Evolutionary conservation across 129 eudicot genomes (phyloP).

Genomic region (Flaveria trinervia): DNA sequence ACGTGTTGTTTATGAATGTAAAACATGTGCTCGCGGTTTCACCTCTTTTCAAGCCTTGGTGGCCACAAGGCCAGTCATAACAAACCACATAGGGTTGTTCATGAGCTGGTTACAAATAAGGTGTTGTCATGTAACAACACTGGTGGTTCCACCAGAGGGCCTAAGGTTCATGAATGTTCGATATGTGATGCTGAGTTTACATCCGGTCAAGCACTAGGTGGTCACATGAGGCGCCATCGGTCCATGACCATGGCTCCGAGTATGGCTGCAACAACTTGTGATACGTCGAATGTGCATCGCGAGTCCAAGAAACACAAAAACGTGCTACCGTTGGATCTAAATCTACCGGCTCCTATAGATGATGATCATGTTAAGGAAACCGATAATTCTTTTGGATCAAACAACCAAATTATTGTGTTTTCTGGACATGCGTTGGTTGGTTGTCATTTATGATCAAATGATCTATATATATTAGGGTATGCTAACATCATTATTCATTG

Average conservation of each 20-base stretch:
- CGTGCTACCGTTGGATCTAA: conserved; percentile 53
- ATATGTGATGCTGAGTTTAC: conserved; percentile 49
- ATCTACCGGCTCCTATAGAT: conserved; percentile 71
- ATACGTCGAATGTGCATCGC: not conserved
- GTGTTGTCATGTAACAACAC: conserved; percentile 19
- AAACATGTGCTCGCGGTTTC: conserved; percentile 42
- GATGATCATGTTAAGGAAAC: conserved; percentile 46
- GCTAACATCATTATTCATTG: conserved; percentile 23
- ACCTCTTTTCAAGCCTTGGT: conserved; percentile 58
- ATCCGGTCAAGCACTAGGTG: conserved; percentile 50
- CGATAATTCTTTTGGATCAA: conserved; percentile 40
- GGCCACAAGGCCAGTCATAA: conserved; percentile 63
- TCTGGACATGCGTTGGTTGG: conserved; percentile 56
- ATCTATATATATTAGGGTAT: not conserved
- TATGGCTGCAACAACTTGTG: not conserved
- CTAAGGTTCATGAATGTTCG: conserved; percentile 46
- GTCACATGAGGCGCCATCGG: conserved; percentile 60
- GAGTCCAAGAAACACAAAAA: conserved; percentile 44
- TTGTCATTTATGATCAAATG: conserved; percentile 49
- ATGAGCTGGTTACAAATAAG: conserved; percentile 4
- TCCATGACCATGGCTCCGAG: conserved; percentile 23
- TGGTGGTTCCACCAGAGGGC: conserved; percentile 30
- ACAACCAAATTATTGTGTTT: conserved; percentile 60
- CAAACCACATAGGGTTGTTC: conserved; percentile 22
- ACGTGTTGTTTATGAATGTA: conserved; percentile 41